A percentile compares a stretch with the other conserved stretches of the same genome.
phyloP scores from a whole-genome alignment of 2,329 filamentous ascomycete genomes.

The Bipolaris bicolor region DNA sequence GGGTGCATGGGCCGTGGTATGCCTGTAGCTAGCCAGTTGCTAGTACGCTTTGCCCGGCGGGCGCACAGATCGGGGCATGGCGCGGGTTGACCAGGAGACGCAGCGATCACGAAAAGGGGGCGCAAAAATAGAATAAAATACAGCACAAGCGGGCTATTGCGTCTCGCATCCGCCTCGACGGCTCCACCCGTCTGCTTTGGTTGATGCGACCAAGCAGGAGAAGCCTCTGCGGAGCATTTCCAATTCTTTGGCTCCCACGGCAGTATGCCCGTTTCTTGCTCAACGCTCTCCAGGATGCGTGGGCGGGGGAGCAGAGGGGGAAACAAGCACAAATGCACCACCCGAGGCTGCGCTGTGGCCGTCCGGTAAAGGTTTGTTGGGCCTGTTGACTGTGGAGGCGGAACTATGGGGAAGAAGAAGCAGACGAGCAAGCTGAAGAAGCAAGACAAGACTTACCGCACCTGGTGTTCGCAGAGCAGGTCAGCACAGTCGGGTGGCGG shows the following conservation, averaged over 20 bases:
- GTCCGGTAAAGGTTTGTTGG: no score
- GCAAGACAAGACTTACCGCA: background rate
- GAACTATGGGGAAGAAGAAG: background rate
- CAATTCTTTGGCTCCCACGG: background rate
- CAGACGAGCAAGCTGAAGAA: conserved; percentile 2
- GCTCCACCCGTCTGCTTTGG: conserved; percentile 22
- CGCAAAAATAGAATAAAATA: conserved; percentile 33
- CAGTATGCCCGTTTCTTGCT: background rate
- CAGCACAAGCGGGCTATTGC: conserved; percentile 20
- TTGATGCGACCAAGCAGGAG: conserved; percentile 12
- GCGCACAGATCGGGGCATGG: conserved; percentile 17
- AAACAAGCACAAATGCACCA: no score
- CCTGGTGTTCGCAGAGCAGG: background rate
- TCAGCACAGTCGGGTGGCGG: background rate
- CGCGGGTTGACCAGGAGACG: conserved; percentile 28
- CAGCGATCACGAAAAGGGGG: conserved; percentile 26
- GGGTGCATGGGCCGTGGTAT: conserved; percentile 13
- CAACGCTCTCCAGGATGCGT: no score
- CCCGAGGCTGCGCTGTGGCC: no score
- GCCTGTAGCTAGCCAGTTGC: conserved; percentile 9
- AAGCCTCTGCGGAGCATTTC: background rate
- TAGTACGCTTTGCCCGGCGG: conserved; percentile 18
- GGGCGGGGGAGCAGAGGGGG: no score
- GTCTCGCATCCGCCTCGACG: conserved; percentile 12
- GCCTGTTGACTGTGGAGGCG: no score